Conservation (phyloP, 2,329 filamentous ascomycete species). For the Allantophomopsis cytisporea region DNA sequence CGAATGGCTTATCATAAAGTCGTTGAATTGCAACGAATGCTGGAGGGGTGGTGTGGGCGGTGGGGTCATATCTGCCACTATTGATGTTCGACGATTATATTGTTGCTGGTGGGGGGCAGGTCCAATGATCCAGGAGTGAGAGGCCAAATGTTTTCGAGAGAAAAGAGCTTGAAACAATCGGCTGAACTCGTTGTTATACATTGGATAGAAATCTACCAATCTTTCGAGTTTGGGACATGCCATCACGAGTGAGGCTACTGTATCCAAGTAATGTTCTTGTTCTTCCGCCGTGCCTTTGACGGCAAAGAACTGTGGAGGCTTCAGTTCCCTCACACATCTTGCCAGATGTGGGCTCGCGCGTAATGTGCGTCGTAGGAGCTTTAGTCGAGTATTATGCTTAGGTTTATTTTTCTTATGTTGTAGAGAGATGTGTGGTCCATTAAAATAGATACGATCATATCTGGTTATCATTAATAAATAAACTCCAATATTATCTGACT, state of each 20-base stretch:
- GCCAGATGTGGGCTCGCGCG: conserved; percentile 38
- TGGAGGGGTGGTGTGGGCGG: conserved; percentile 23
- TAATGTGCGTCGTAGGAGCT: conserved; percentile 43
- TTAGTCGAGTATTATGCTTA: conserved; percentile 35
- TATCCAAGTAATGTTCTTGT: conserved; percentile 21
- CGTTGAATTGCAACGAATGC: conserved; percentile 20
- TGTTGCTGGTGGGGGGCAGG: conserved; percentile 20
- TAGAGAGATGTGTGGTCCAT: conserved; percentile 36
- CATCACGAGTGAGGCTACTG: conserved; percentile 48
- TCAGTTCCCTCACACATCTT: conserved; percentile 39
- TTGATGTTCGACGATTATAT: conserved; percentile 4
- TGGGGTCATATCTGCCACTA: too few species aligned
- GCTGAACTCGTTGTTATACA: conserved; percentile 41
- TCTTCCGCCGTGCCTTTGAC: conserved; percentile 18
- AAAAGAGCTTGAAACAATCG: conserved; percentile 45
- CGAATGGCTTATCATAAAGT: conserved; percentile 35
- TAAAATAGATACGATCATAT: conserved; percentile 43
- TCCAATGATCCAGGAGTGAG: conserved; percentile 43
- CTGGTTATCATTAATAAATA: conserved; percentile 15
- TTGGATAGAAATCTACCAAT: conserved; percentile 36
- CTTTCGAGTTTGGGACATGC: conserved; percentile 50
- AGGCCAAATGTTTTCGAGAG: conserved; percentile 37
- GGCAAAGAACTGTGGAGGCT: conserved; percentile 30
- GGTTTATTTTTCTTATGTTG: conserved; percentile 40
- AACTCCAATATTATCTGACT: conserved; percentile 2